Base-by-base conservation (phyloP, 2,329 filamentous ascomycete genomes). In the Atkinsonella texensis region DNA sequence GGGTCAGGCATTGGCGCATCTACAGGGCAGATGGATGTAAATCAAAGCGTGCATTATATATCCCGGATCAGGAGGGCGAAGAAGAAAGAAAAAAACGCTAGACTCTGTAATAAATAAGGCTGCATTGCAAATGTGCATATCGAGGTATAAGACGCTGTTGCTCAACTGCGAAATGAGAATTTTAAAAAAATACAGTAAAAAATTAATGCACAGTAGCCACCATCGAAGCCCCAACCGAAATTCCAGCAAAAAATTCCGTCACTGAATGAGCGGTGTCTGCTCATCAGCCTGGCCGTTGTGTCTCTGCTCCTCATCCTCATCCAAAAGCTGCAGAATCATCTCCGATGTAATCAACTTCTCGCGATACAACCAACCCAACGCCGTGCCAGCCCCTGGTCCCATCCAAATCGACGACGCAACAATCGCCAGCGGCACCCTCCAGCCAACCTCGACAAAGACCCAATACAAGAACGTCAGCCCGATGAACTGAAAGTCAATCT, bases 381-480 rank as follows among this genome's bases (percentile, higher is more conserved):
- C 69, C 8, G 64, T 60, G 11, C 68, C 69, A 0, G 68, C 65
- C 4, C 70, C 70, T 0, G 70, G 68, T 0, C 70, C 70, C 32
- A 69, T 56, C 3, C 69, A 40, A 17, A 65, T 50, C 2, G 62
- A 60, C 3, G 61, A 57, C 15, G 53, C 60, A 8, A 63, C 46
- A 49, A 64, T 67, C 4, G 62, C 66, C 9, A 65, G 55, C 3
- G 65, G 68, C 17, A 63, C 66, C 33, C 63, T 61, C 68, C 70
- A 70, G 17, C 75, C 74, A 0, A 71, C 70, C 60, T 79, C 76
- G 15, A 74, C 72, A 40, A 77, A 60, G 35, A 78, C 62, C 75
- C 75, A 79, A 60, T 78, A 79, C 33, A 77, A 55, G 4, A 76
- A 70, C 1, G 75, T 76, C 56, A 72, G 62, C 2, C 62, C 65